Percentiles rank a stretch among this genome's conserved stretches.
These are phyloP conservation scores for Trichoderma arundinaceum DNA, from an alignment of 2,329 filamentous ascomycete genomes.

Conservation along the genomic window DNA sequence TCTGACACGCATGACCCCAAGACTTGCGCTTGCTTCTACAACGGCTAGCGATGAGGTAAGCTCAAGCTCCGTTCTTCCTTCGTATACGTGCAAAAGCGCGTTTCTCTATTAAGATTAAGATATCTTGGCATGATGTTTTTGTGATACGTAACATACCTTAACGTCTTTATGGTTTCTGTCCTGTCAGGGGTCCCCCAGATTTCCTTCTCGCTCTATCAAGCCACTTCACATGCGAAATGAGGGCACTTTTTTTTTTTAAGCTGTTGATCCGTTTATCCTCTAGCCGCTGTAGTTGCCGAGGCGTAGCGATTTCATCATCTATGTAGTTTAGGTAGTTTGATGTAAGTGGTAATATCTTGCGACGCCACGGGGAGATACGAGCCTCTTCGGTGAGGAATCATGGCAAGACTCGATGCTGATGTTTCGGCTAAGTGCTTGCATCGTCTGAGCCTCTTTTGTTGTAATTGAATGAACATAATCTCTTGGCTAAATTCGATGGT, in stretches of 20 bases:
- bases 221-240: constrained; percentile 23
- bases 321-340: background rate
- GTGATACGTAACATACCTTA: constrained; percentile 4
- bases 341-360: too few relatives aligned
- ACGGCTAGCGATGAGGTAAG: too few relatives aligned
- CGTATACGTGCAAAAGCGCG: background rate
- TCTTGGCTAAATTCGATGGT: too few relatives aligned
- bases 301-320: background rate
- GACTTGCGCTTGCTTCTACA: too few relatives aligned
- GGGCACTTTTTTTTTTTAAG: background rate
- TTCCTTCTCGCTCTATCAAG: constrained; percentile 4
- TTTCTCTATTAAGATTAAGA: constrained; percentile 3
- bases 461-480: too few relatives aligned
- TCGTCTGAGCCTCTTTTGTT: too few relatives aligned
- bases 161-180: background rate
- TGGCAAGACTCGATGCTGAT: too few relatives aligned
- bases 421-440: too few relatives aligned
- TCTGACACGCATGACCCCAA: too few relatives aligned
- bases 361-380: too few relatives aligned
- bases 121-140: constrained; percentile 13
- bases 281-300: constrained; percentile 5
- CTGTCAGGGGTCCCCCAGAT: constrained; percentile 14
- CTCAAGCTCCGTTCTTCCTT: background rate
- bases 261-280: background rate
- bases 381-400: too few relatives aligned